A percentile compares a stretch with the other conserved stretches of the same genome.
phyloP scores from a whole-genome alignment of 306 rosid species.

The Comarum palustre region DNA sequence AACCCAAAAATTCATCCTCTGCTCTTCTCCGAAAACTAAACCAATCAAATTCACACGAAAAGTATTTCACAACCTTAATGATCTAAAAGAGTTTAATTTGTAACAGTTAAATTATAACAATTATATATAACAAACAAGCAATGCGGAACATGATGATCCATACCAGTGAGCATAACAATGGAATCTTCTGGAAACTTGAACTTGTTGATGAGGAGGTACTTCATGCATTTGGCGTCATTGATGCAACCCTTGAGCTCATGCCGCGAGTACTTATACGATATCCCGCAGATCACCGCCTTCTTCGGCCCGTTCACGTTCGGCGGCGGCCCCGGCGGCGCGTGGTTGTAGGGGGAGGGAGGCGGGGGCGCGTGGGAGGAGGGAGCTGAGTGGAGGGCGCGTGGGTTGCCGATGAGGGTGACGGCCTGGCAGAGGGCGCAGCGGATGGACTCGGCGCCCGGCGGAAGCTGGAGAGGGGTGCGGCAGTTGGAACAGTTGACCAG shows the following conservation, averaged over 20 bases:
- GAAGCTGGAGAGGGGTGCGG: slow-evolving; percentile 70
- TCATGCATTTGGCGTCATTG: slow-evolving; percentile 94
- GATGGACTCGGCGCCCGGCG: slow-evolving; percentile 69
- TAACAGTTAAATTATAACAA: neutral
- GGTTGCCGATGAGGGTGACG: slow-evolving; percentile 66
- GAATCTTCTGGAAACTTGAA: slow-evolving; percentile 72
- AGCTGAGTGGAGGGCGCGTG: slow-evolving; percentile 53
- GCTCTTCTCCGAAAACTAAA: neutral
- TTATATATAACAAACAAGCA: neutral
- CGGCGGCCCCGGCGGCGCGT: slow-evolving; percentile 61
- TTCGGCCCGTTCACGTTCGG: slow-evolving; percentile 76
- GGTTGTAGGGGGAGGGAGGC: slow-evolving; percentile 51
- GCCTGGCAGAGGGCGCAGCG: slow-evolving; percentile 84
- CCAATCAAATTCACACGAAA: too few relatives aligned
- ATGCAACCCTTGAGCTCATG: slow-evolving; percentile 94
- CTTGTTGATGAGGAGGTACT: slow-evolving; percentile 66
- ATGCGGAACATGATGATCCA: neutral
- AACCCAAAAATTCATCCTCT: neutral
- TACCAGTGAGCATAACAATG: slow-evolving; percentile 95
- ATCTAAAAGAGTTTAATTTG: neutral
- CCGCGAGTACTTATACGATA: slow-evolving; percentile 68
- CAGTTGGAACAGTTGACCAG: slow-evolving; percentile 79
- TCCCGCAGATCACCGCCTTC: slow-evolving; percentile 86
- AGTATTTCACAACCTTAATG: neutral
- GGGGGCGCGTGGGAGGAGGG: slow-evolving; percentile 24